Base-by-base conservation (phyloP, 148 eudicot genomes). In the Arbutus unedo region DNA sequence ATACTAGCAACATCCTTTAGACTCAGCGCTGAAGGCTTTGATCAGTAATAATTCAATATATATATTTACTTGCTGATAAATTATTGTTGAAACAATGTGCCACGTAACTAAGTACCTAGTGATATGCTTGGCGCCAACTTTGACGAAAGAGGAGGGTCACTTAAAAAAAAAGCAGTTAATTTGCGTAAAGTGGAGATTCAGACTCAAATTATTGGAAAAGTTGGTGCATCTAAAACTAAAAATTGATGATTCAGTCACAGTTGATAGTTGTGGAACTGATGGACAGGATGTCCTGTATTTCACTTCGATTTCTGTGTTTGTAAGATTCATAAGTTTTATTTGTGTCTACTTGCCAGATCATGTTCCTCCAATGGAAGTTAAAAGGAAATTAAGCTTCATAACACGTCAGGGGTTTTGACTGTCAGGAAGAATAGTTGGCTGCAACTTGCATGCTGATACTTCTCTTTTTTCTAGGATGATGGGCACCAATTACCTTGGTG, bases 401-500 rank as follows among this genome's bases (percentile, higher is more conserved):
- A 23, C 10, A 64, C 44, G 67, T 49, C 6, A 3, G 16, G 38
- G 15, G 81, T 44, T 78, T n/a, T 47, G 43, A 2, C 2, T 19
- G 14, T 44, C 43, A 19, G 59, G 71, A 60, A 64, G 45, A 64
- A 62, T 41, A 15, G 16, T 41, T 70, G 74, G 25, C 14, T 31
- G 49, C 67, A 54, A 77, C 31, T 78, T 70, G 21, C 49, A 18
- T 23, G 19, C 78, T 76, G 49, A 74, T 48, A 66, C 1, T 41
- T 62, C 50, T 45, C 44, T 55, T n/a, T 81, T 55, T 81, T 72
- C 38, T 86, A 94, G 99, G 91, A 93, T 97, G 98, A 87, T 94
- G 90, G 91, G 86, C 67, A 93, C 96, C 83, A 96, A 97, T 87
- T 97, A 94, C 70, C 83, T 96, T 78, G 98, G 97, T 73, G 92